A percentile compares a stretch with the other conserved stretches of the same genome.
phyloP scores from a whole-genome alignment of 305 asterid genomes.

The Fraxinus baroniana region DNA sequence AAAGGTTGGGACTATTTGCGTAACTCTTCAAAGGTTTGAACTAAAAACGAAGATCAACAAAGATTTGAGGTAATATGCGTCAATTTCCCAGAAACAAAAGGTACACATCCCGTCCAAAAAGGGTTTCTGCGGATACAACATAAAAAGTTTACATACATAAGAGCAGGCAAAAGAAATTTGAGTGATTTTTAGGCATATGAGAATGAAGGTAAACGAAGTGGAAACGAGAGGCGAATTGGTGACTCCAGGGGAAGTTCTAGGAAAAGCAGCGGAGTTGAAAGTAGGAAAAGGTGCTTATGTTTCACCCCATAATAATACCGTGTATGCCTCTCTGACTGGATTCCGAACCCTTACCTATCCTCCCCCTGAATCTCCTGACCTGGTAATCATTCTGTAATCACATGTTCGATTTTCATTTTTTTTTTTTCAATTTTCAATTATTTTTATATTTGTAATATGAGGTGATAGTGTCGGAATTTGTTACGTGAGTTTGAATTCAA shows the following conservation, averaged over 20 bases:
- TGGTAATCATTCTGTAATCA: constrained; percentile 31
- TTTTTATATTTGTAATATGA: neutral
- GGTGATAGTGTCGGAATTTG: neutral
- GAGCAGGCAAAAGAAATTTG: neutral
- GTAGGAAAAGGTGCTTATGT: constrained; percentile 77
- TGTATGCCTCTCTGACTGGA: constrained; percentile 82
- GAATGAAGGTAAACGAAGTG: constrained; percentile 23
- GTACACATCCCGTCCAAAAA: neutral
- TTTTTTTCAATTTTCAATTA: too few relatives aligned
- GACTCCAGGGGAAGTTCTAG: constrained; percentile 86
- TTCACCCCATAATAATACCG: constrained; percentile 47
- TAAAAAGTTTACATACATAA: neutral
- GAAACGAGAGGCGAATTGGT: constrained; percentile 42
- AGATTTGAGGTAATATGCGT: too few relatives aligned
- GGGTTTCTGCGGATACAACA: neutral
- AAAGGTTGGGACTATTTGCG: too few relatives aligned
- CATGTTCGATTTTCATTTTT: neutral
- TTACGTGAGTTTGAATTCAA: neutral
- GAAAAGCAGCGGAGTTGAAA: constrained; percentile 56
- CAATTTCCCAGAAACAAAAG: too few relatives aligned
- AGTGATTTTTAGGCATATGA: neutral
- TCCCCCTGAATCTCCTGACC: constrained; percentile 48
- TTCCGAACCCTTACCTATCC: constrained; percentile 50
- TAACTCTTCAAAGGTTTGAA: too few relatives aligned
- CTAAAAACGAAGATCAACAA: too few relatives aligned